These are phyloP conservation scores for Daldinia decipiens DNA, from an alignment of 495 filamentous ascomycete species.

Conservation along the genomic window DNA sequence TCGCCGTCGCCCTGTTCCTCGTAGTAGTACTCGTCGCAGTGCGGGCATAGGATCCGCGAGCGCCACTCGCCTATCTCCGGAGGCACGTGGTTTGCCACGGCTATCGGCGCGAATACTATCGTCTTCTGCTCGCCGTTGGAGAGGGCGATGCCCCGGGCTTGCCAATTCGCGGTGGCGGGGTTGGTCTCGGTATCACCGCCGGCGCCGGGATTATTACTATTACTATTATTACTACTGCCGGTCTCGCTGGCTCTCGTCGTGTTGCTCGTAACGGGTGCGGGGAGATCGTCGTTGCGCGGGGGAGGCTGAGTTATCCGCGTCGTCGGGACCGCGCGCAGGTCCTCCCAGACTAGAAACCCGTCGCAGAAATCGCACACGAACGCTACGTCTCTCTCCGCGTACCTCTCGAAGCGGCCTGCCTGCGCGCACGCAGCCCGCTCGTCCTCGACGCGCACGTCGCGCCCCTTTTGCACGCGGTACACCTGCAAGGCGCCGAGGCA, in stretches of 20 bases:
- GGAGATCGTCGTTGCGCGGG: not conserved
- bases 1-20: constrained; percentile 58
- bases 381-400: constrained; percentile 55
- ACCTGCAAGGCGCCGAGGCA: constrained; percentile 60
- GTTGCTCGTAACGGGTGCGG: constrained; percentile 17
- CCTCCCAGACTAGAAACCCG: constrained; percentile 59
- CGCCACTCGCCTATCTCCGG: constrained; percentile 55
- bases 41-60: constrained; percentile 56
- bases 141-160: constrained; percentile 32
- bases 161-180: constrained; percentile 32
- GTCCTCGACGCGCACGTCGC: constrained; percentile 42
- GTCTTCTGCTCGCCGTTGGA: constrained; percentile 52
- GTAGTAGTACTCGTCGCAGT: constrained; percentile 60
- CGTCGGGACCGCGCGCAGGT: constrained; percentile 55
- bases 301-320: constrained; percentile 37
- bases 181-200: not conserved
- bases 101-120: constrained; percentile 59
- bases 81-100: constrained; percentile 60
- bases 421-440: constrained; percentile 54
- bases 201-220: not conserved
- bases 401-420: constrained; percentile 55
- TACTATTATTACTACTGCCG: not conserved
- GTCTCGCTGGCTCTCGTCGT: constrained; percentile 4
- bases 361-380: constrained; percentile 64
- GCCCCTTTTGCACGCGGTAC: constrained; percentile 49